Evolutionary conservation across 768 basidiomycete genomes (phyloP), one percentile per base, ranked within the genome.

Genomic region (Naganishia kalamii): DNA sequence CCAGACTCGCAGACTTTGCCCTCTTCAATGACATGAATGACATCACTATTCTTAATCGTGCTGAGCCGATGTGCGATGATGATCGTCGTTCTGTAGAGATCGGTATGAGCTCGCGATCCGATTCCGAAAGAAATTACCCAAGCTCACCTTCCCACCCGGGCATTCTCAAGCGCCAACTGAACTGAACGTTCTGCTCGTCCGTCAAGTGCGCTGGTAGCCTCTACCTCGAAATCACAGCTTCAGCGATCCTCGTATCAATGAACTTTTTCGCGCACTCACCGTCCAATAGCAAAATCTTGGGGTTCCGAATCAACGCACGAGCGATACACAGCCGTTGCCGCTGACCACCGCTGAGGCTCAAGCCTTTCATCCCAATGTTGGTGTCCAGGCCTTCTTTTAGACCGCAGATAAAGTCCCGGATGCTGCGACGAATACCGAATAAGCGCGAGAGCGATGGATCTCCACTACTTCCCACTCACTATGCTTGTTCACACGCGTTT

Each of bases 241-340:
- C 5, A 41, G 12, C 37, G 13, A 46, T 47, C 52, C 27, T 27
- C 49, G 11, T 37, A n/a, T 11, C 3, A n/a, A 4, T 2, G 15
- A 8, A n/a, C 43, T n/a, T 10, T 21, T 33, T 61, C 2, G 12
- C 27, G 25, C 32, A 60, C 62, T 67, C 37, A 65, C 68, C 72
- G 62, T 75, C 68, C 27, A 76, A 57, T 19, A 78, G 64, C 2
- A 78, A 67, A 46, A 78, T 74, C 51, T 68, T 62, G 1, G 75
- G 72, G 32, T 74, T 68, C 19, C 74, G 61, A 1, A 76, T 63
- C 10, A 77, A 48, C 0, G 76, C 76, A 25, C 76, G 68, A 8
- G 77, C 75, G 35, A 75, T 76, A 51, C 75, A 78, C 8, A 76
- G 32, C 27, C 67, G 67, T 63, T 77, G 75, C 57, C 70, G 46